Base-by-base conservation (phyloP, 2,329 filamentous ascomycete species). In the Pseudogymnoascus sp. region DNA sequence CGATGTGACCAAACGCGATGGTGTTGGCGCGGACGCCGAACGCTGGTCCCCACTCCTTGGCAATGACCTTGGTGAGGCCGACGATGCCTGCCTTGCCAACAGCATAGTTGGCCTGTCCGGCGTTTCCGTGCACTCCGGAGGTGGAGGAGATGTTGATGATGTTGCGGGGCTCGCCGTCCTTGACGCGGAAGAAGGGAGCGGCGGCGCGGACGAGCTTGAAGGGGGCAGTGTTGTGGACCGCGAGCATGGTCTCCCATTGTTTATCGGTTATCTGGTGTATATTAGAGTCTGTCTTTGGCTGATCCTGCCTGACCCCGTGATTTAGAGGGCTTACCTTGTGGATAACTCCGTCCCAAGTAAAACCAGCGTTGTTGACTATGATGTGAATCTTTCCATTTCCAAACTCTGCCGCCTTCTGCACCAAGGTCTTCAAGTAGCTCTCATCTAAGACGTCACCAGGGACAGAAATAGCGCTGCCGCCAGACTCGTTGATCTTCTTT, bases 311-410 rank as follows among this genome's bases (percentile, higher is more conserved):
- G 33, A 6, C 6, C 14, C 29, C 3, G 7, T 11, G 10, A 10
- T 14, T 13, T 66, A 66, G 61, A 66, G 64, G 19, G 40, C 61
- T 64, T 65, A 83, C 81, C 77, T 95, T 96, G 81, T 96, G 90
- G 68, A 96, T 91, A 40, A 96, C 91, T 6, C 88, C 92, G 74
- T 96, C 92, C 90, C 91, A 96, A 0, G 92, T 96, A 77, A 91
- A 96, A 44, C 91, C 91, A 0, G 91, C 92, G 74, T 96, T 96
- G 77, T 96, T 96, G 65, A 96, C 89, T 63, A 96, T 88, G 73
- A 95, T 89, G 75, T 96, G 89, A 66, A 96, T 92, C 80, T 96
- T 96, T 71, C 91, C 91, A 67, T 82, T 79, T 64, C 92, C 92
- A 72, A 96, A 96, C 59, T 87, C 87, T 1, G 90, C 91, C 0